Evolutionary conservation across 441 rosid species (phyloP).

Genomic region (Sinapis alba): DNA sequence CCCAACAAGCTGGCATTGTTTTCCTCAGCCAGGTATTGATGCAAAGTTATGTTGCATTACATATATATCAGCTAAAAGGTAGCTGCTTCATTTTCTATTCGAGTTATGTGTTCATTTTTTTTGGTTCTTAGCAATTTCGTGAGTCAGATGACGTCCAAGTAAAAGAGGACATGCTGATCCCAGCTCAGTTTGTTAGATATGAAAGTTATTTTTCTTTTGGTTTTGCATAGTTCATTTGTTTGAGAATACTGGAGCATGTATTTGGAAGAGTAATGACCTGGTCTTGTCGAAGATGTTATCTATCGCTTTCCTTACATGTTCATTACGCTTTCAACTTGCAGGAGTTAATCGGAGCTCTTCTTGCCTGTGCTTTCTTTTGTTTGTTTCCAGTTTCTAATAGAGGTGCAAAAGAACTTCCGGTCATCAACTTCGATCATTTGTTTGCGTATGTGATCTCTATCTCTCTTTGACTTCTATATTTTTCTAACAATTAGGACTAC

Average conservation of each 20-base stretch:
- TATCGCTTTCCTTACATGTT: conserved; percentile 7
- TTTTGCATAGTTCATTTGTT: too few relatives aligned
- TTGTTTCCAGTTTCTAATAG: conserved; percentile 72
- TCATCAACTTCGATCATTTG: conserved; percentile 78
- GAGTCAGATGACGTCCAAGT: not conserved
- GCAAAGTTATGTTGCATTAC: not conserved
- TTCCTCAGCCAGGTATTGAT: conserved; percentile 77
- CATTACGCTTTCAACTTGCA: conserved; percentile 39
- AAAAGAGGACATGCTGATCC: too few relatives aligned
- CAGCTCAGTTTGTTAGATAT: not conserved
- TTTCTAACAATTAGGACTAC: not conserved
- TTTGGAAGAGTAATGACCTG: not conserved
- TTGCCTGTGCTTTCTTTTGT: conserved; percentile 86
- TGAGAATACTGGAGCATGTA: too few relatives aligned
- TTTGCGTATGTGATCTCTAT: conserved; percentile 71
- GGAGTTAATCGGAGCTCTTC: conserved; percentile 87
- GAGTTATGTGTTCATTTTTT: not conserved
- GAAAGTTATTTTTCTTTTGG: too few relatives aligned
- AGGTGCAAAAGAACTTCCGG: conserved; percentile 65
- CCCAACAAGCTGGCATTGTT: conserved; percentile 75
- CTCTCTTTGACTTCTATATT: conserved; percentile 37
- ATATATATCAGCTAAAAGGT: too few relatives aligned
- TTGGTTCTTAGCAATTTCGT: not conserved
- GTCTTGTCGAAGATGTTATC: conserved; percentile 20
- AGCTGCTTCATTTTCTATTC: too few relatives aligned